These are phyloP conservation scores for Insectozyma bohioensis DNA, from an alignment of 1,139 yeast species.

Conservation along the genomic window DNA sequence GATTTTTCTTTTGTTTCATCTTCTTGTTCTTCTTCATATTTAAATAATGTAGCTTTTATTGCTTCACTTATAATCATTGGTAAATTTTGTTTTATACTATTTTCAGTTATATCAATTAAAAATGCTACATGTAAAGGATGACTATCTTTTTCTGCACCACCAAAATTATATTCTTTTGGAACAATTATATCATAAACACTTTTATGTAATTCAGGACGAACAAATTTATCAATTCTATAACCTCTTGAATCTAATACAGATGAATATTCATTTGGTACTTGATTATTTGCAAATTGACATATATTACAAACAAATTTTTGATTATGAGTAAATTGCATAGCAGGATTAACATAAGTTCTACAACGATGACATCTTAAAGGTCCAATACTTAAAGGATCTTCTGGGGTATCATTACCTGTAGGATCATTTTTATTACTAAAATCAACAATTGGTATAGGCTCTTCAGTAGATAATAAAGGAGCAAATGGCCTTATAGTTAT, in stretches of 20 bases:
- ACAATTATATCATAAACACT: constrained; percentile 89
- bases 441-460: constrained; percentile 68
- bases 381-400: constrained; percentile 44
- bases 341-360: constrained; percentile 85
- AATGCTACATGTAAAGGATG: constrained; percentile 69
- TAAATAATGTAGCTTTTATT: constrained; percentile 56
- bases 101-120: constrained; percentile 70
- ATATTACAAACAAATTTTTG: constrained; percentile 79
- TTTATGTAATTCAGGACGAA: constrained; percentile 72
- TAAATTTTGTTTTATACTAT: constrained; percentile 60
- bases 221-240: constrained; percentile 59
- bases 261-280: constrained; percentile 65
- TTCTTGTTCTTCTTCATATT: constrained; percentile 14
- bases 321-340: constrained; percentile 68
- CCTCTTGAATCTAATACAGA: constrained; percentile 64
- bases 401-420: constrained; percentile 6
- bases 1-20: constrained; percentile 13
- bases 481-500: constrained; percentile 86
- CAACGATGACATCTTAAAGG: constrained; percentile 93
- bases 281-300: constrained; percentile 73
- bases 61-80: constrained; percentile 74
- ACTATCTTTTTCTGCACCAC: constrained; percentile 26
- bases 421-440: constrained; percentile 25
- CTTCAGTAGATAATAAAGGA: constrained; percentile 46
- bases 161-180: constrained; percentile 67